phyloP scores from a whole-genome alignment of 192 early-diverging fungal species.

The Coemansia sp. region DNA sequence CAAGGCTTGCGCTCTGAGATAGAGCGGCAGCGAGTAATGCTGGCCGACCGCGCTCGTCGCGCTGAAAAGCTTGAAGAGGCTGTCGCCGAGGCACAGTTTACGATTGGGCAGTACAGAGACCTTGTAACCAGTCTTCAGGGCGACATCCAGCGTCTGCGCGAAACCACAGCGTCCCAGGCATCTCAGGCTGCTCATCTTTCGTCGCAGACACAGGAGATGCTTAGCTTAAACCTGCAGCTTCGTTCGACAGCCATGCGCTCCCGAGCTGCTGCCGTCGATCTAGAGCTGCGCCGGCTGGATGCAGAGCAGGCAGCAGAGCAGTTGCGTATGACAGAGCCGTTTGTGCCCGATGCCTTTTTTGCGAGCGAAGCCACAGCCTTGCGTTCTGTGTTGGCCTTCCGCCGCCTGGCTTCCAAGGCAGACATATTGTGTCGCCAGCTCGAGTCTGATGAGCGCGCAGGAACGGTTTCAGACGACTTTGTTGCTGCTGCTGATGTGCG shows the following conservation, averaged over 20 bases:
- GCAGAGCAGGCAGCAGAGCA: constrained; percentile 80
- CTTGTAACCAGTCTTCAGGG: constrained; percentile 75
- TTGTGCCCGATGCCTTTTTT: constrained; percentile 85
- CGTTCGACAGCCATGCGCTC: constrained; percentile 80
- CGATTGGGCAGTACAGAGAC: constrained; percentile 83
- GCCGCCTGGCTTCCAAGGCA: constrained; percentile 81
- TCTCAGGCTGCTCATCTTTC: constrained; percentile 59
- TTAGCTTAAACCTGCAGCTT: constrained; percentile 77
- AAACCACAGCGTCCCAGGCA: constrained; percentile 64
- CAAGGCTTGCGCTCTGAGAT: constrained; percentile 79
- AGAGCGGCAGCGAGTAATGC: constrained; percentile 66
- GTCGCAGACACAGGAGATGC: constrained; percentile 78
- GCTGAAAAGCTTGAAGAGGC: constrained; percentile 75
- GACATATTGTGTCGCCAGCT: constrained; percentile 74
- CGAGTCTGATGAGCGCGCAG: constrained; percentile 66
- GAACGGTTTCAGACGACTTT: constrained; percentile 58
- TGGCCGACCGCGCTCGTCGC: constrained; percentile 60
- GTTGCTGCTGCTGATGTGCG: constrained; percentile 52
- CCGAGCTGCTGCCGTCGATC: constrained; percentile 86
- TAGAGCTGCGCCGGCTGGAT: constrained; percentile 87
- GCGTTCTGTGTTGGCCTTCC: constrained; percentile 71
- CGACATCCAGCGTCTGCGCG: constrained; percentile 73
- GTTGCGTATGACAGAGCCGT: constrained; percentile 62
- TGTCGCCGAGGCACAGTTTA: constrained; percentile 83
- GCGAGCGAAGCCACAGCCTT: constrained; percentile 78